These are phyloP conservation scores for Amyloporia xantha DNA, from an alignment of 768 basidiomycete genomes.

Conservation along the genomic window DNA sequence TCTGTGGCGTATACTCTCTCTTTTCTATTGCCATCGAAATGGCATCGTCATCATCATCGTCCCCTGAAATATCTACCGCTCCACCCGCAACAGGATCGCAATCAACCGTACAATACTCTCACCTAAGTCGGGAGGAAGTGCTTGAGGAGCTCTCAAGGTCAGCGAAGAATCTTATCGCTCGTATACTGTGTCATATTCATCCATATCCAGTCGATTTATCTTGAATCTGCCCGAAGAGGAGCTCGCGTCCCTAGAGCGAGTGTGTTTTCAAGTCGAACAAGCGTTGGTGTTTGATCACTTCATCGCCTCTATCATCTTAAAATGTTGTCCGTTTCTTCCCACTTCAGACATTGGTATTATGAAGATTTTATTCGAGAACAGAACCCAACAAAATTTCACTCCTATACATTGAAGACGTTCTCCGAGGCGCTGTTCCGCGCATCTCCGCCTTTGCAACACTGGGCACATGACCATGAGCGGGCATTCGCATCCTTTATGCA, in stretches of 20 bases:
- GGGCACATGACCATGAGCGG: constrained; percentile 79
- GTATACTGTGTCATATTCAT: constrained; percentile 9
- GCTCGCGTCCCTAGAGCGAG: constrained; percentile 81
- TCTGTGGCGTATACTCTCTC: constrained; percentile 26
- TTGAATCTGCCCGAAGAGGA: constrained; percentile 94
- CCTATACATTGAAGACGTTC: constrained; percentile 86
- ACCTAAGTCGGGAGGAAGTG: constrained; percentile 66
- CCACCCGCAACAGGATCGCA: constrained; percentile 34
- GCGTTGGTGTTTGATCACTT: constrained; percentile 78
- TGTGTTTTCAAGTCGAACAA: constrained; percentile 99
- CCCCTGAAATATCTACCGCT: constrained; percentile 59
- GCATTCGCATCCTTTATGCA: constrained; percentile 88
- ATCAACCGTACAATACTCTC: constrained; percentile 58
- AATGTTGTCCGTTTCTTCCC: constrained; percentile 6
- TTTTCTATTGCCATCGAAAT: constrained; percentile 32
- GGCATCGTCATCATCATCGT: constrained; percentile 75
- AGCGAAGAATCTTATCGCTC: not conserved
- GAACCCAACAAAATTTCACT: constrained; percentile 72
- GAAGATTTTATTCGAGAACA: constrained; percentile 97
- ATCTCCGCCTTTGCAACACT: constrained; percentile 77
- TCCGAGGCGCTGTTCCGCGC: constrained; percentile 85
- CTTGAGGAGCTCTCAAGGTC: constrained; percentile 89
- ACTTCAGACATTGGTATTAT: constrained; percentile 99
- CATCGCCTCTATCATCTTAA: not conserved
- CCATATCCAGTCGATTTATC: constrained; percentile 74